Evolutionary conservation across 495 filamentous ascomycete species (phyloP), one percentile per base, ranked within the genome.

Genomic region (Baudoinia panamericana): DNA sequence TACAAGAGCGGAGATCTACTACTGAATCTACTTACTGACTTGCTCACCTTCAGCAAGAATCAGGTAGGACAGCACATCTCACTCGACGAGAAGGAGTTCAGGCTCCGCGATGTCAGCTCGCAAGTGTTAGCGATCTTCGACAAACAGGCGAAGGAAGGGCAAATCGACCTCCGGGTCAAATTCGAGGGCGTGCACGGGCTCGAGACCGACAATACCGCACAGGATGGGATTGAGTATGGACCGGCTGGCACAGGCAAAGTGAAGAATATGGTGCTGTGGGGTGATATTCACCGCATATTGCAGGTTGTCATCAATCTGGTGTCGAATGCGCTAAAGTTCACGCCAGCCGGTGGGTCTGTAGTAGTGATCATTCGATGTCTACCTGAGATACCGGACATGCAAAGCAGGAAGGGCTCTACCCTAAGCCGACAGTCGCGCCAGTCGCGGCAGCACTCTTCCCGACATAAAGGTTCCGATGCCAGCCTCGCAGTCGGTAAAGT

Each of bases 221-320:
- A 34, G 16, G 39, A 43, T 25, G 43, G 51, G 19, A 39, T 15
- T 5, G 34, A 45, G 15, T 62, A 75, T 26, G 75, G 76, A 2
- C 76, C 77, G 0, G 58, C 63, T 17, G 78, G 80, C 8, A 65
- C 68, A 5, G 78, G 71, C 16, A 66, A 73, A 24, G 50, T 86
- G 24, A 80, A 77, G 53, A 79, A 88, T 43, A 76, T 79, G 71
- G 62, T 78, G 34, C 65, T 93, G 4, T 88, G 82, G 78, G 86
- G 86, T n/a, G 87, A 93, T 52, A 79, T 85, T 46, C 82, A 93
- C 50, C 69, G 87, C 20, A 84, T 93, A 22, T 60, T 92, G 10
- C 85, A 93, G 52, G 80, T 92, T 21, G 70, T 93, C 31, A 93
- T 93, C 63, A 95, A 95, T 44, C 68, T 95, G 11, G 84, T 93